Base-by-base conservation (phyloP, 1,284 basidiomycete genomes). In the Leccinum subrobustum region DNA sequence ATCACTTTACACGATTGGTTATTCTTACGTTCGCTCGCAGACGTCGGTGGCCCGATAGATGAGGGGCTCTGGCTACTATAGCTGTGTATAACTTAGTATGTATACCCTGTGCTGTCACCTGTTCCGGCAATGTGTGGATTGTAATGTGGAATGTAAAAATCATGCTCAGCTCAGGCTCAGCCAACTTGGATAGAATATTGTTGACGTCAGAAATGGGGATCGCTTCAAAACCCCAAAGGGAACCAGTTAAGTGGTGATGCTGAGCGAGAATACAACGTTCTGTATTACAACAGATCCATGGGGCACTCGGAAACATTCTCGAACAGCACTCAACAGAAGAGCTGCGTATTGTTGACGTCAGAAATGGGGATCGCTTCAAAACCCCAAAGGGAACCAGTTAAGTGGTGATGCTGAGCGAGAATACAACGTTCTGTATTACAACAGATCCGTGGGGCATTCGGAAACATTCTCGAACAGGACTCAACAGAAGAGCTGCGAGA, bases 111-210 rank as follows among this genome's bases (percentile, higher is more conserved):
- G 47, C 42, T 47, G 42, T 44, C 12, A 52, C 39, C 27, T 23
- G 42, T 54, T 18, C 14, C 16, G 23, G 39, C 7, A 20, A 39
- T 52, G n/a, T 59, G 29, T 52, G 31, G 7, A 6, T 35, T 54
- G 44, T 57, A 50, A 37, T n/a, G 51, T 60, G 37, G 20, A 59
- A 68, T 69, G 51, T 64, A 65, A n/a, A 12, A 27, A 12, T 16
- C 35, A 35, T 61, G 16, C 18, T 20, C 51, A 12, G 14, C 4
- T 8, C 35, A 20, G n/a, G 14, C 4, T 8, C 35, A 20, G n/a
- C 60, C 50, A 18, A 39, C 33, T 35, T 35, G 33, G 12, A 14
- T 18, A 37, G 37, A 57, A 39, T 29, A 39, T 20, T 35, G 29
- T 64, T 33, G 33, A 33, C 33, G 12, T 33, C 31, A 20, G 50